Conservation (phyloP, 306 rosid genomes). For the Potentilla sterilis region DNA sequence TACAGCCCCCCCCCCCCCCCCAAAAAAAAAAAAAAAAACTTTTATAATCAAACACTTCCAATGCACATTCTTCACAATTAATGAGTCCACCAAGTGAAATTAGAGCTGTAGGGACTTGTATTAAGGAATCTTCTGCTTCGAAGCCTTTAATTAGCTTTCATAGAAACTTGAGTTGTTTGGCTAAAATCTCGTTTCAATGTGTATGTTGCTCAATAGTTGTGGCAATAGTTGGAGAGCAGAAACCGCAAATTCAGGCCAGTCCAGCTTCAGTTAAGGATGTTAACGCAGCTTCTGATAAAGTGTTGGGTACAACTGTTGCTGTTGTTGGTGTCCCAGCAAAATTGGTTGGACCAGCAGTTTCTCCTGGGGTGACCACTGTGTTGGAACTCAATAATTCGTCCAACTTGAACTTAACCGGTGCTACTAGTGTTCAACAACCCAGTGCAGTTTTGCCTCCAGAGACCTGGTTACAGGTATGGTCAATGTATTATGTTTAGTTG, state of each 20-base stretch:
- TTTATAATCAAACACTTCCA: not conserved
- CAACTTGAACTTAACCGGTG: conserved; percentile 34
- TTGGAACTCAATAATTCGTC: conserved; percentile 63
- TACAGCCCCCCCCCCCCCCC: too few relatives aligned
- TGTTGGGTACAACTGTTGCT: conserved; percentile 31
- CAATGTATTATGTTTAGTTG: conserved; percentile 3
- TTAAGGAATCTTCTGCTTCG: not conserved
- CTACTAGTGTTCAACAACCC: conserved; percentile 38
- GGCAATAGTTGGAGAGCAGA: conserved; percentile 58
- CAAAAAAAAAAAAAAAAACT: not conserved
- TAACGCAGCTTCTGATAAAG: conserved; percentile 30
- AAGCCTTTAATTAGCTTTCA: not conserved
- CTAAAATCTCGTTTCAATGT: conserved; percentile 7
- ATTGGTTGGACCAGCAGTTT: conserved; percentile 47
- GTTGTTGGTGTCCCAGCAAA: conserved; percentile 40
- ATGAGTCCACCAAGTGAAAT: not conserved
- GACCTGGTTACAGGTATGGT: conserved; percentile 62
- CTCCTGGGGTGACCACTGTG: conserved; percentile 60
- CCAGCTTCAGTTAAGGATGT: conserved; percentile 41
- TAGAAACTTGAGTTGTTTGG: not conserved
- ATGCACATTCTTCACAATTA: not conserved
- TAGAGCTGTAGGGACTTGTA: not conserved
- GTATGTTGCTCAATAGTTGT: conserved; percentile 20
- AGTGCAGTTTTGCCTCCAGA: conserved; percentile 65
- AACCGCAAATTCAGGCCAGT: conserved; percentile 44